Evolutionary conservation across 2,329 filamentous ascomycete species (phyloP), one percentile per base, ranked within the genome.

Genomic region (Nothophoma quercina): DNA sequence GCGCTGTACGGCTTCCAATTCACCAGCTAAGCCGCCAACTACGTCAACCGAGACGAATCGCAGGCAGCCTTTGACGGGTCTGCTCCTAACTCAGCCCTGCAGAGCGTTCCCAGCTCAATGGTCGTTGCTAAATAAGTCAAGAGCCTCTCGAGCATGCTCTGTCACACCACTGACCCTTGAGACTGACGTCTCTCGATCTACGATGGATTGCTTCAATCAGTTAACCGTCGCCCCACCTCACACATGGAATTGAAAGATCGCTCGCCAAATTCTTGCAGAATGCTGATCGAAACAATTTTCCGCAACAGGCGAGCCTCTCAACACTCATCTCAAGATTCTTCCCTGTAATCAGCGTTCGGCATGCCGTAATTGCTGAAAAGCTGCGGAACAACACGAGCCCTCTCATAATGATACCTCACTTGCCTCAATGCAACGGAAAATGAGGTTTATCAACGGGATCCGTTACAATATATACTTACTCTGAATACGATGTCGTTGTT

Each of bases 21-120:
- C 32, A 49, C 35, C 25, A 28, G 33, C 45, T 30, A 34, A 40
- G 42, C 23, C 38, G 56, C 58, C 56, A 57, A 59, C 38, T 60
- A 67, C 64, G 63, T 67, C 61, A 65, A 64, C 55, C 42, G 58
- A 62, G 62, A 45, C 30, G 44, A 41, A 35, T 35, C 7, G 26
- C 28, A 18, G 6, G 25, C 10, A 21, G 18, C 8, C 18, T 8
- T 34, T 33, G 13, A 25, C 12, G 4, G 13, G 38, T n/a, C 18
- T 9, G 23, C n/a, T n/a, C 16, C 26, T 23, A n/a, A 12, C 7
- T 21, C 32, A 35, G 46, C 42, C 42, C 21, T 51, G 33, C 33
- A 42, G 15, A 51, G 26, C 18, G n/a, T 7, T 29, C 8, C 26
- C 23, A 26, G 23, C 32, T 28, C 25, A 18, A 6, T 29, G 25